A percentile compares a stretch with the other conserved stretches of the same genome.
These are phyloP conservation scores for Tetrastigma voinierianum DNA, from an alignment of 164 flowering plant genomes.

Conservation along the genomic window DNA sequence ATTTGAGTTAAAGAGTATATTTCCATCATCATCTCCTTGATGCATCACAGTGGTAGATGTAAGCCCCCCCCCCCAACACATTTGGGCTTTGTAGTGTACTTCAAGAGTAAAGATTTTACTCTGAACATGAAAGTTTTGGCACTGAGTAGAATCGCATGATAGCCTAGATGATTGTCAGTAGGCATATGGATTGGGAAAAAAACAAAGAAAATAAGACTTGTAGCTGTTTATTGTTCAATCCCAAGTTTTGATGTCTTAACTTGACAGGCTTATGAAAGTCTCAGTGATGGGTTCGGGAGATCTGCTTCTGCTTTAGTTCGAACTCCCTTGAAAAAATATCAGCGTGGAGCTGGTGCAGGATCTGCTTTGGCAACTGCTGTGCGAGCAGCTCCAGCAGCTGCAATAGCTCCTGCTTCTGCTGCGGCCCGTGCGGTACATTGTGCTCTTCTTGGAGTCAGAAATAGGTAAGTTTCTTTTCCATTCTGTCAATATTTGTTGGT, in stretches of 20 bases:
- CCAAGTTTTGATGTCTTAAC: constrained; percentile 1
- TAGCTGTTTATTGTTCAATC: not conserved
- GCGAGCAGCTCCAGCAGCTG: constrained; percentile 87
- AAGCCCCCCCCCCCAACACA: too few species aligned
- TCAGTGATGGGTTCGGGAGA: constrained; percentile 79
- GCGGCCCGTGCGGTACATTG: constrained; percentile 77
- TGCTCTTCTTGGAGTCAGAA: constrained; percentile 92
- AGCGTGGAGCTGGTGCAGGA: constrained; percentile 82
- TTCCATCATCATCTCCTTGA: too few species aligned
- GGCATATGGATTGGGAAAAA: not conserved
- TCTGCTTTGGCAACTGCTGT: constrained; percentile 86
- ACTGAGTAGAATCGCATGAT: too few species aligned
- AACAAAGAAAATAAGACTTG: not conserved
- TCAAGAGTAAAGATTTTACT: too few species aligned
- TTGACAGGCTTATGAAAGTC: constrained; percentile 81
- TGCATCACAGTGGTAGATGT: too few species aligned
- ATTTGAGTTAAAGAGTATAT: too few species aligned
- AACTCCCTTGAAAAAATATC: constrained; percentile 73
- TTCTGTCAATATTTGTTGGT: not conserved
- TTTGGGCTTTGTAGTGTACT: too few species aligned
- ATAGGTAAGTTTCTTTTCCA: constrained; percentile 50
- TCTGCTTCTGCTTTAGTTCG: constrained; percentile 84
- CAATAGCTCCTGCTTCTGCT: constrained; percentile 90
- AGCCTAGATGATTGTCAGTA: too few species aligned
- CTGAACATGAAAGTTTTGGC: too few species aligned